Base-by-base conservation (phyloP, 2,329 filamentous ascomycete genomes). In the Trichoderma brevicompactum region DNA sequence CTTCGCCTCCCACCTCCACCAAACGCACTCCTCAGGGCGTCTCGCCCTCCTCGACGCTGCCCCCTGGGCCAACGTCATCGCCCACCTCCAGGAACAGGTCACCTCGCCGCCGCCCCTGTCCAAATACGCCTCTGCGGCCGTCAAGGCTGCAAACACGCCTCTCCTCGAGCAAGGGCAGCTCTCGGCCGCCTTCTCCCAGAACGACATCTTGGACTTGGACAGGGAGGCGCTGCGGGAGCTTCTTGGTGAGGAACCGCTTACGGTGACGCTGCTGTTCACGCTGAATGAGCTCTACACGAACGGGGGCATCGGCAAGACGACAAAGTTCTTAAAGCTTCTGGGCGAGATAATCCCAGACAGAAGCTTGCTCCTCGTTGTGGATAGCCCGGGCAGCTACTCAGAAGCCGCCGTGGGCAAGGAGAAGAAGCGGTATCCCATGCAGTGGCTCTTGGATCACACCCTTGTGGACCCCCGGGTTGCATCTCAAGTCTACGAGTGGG, bases 371-470 rank as follows among this genome's bases (percentile, higher is more conserved):
- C 84, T 98, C 0, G 91, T 98, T 2, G 89, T 97, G 4, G 94
- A 99, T 76, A 97, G 92, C 70, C 92, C 95, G 0, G 95, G 95
- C 0, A 96, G 90, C 76, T 98, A 98, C 77, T 95, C 94, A 0
- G 92, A 93, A 65, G 85, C 96, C 3, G 86, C 85, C 0, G 76
- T 97, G 0, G 89, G 89, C 4, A 83, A 82, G 67, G 80, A 83
- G 52, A 78, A 79, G 72, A 85, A 85, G 68, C 87, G 85, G 67
- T 98, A 98, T 74, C 94, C 94, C 0, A 98, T 97, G 93, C 89
- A 92, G 72, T 97, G 93, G 89, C 80, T 99, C 15, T 81, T 99
- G 2, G 90, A 97, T 72, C 91, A 95, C 74, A 91, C 92, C 2
- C 78, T 99, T 19, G 76, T 92, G 12, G 74, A 82, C 48, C 75